Evolutionary conservation across 2,329 filamentous ascomycete genomes (phyloP).

Genomic region (Cladosporium sp.): DNA sequence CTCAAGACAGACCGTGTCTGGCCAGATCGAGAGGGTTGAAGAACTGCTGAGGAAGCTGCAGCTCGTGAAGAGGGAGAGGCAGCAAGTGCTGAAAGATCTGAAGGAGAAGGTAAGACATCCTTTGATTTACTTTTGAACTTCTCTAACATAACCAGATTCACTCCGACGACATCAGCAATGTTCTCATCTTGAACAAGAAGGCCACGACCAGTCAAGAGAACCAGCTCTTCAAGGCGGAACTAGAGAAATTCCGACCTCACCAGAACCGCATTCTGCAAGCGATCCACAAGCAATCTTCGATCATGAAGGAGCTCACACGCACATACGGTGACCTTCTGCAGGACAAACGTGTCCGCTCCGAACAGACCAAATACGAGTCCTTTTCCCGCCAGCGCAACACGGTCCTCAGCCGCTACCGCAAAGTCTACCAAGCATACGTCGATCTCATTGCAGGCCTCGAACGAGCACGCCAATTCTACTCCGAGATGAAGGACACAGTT

Average conservation of each 20-base stretch:
- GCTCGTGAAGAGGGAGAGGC: constrained; percentile 85
- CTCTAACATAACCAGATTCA: constrained; percentile 65
- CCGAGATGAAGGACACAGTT: constrained; percentile 92
- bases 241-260: constrained; percentile 96
- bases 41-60: constrained; percentile 89
- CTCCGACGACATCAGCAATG: constrained; percentile 95
- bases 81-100: constrained; percentile 90
- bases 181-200: constrained; percentile 97
- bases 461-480: constrained; percentile 90
- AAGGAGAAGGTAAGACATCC: constrained; percentile 80
- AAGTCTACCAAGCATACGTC: constrained; percentile 88
- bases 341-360: constrained; percentile 88
- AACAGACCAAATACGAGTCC: constrained; percentile 92
- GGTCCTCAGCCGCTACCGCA: constrained; percentile 85
- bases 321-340: constrained; percentile 86
- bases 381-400: constrained; percentile 80
- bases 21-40: constrained; percentile 87
- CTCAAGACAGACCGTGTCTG: constrained; percentile 74
- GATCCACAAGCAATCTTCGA: constrained; percentile 88
- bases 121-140: constrained; percentile 18
- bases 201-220: constrained; percentile 88
- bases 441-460: constrained; percentile 83
- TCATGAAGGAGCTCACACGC: constrained; percentile 92
- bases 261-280: constrained; percentile 90
- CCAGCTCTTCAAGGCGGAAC: constrained; percentile 89